Evolutionary conservation across 2,329 filamentous ascomycete species (phyloP), one percentile per base, ranked within the genome.

Genomic region (Cladobotryum protrusum): DNA sequence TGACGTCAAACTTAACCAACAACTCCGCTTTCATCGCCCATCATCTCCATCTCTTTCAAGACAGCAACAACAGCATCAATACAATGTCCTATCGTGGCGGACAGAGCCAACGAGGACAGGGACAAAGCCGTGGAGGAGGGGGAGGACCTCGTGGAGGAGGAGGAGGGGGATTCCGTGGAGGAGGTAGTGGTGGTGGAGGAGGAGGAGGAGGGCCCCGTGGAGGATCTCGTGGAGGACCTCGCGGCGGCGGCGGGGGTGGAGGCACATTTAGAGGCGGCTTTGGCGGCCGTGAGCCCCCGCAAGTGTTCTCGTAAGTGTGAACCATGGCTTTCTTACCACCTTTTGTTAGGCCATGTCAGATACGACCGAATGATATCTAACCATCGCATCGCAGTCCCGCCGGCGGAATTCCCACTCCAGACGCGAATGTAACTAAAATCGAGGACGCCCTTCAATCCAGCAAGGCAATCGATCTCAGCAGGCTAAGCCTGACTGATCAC

Each of bases 91-190:
- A 29, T 29, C 24, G 24, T 29, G 24, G 24, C 24, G 24, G 24
- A 29, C 24, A 47, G 32, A 45, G 41, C 7, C 49, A 45, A 17
- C 43, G 44, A 43, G 50, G 48, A 12, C 34, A 34, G 8, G 49
- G 49, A 15, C 42, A 43, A 29, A 20, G 32, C 8, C 17, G 49
- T 15, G 58, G 54, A n/a, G 52, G 57, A 24, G 67, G 66, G 13
- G 60, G 64, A 11, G 62, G 63, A 20, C 57, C 64, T 35, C 57
- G 63, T 53, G 64, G 50, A 47, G 24, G 40, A 48, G 40, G 54
- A 19, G 43, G 12, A n/a, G 52, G 49, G 18, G 39, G 49, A 32
- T 33, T n/a, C 33, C n/a, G 48, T 14, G 48, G 48, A n/a, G n/a
- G 35, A 11, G 35, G 41, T 32, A 7, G 33, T 45, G 33, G 47